Base-by-base conservation (phyloP, 1,284 basidiomycete species). In the Boletus semigastroideus region DNA sequence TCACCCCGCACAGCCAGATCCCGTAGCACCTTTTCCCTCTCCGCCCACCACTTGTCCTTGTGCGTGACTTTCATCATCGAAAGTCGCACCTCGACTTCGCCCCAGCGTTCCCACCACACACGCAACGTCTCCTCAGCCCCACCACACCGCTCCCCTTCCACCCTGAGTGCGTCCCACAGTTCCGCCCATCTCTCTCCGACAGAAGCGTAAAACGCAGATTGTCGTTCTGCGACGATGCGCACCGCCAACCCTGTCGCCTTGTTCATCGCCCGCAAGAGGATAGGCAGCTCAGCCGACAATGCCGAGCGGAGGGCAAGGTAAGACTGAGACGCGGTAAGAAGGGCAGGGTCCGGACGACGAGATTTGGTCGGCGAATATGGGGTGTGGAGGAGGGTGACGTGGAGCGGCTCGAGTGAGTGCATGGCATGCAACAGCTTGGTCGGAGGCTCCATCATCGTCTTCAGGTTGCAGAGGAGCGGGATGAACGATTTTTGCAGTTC, bases 111-210 rank as follows among this genome's bases (percentile, higher is more conserved):
- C 65, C 75, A 74, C 87, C 87, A 90, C 11, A 89, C 83, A 0
- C 72, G 72, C 36, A 82, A 62, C n/a, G 87, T 89, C 70, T 88
- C 84, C 1, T 75, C 77, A 13, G 76, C 77, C 8, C 83, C 83
- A 1, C 77, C 80, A 53, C 84, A 84, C 64, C 80, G 74, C 72
- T 89, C 87, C 7, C 83, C 86, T 37, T 90, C 87, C 11, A 89
- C 84, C 34, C 81, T 75, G 39, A 91, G 72, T 59, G 86, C 86
- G 51, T 90, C 84, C 89, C 89, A 91, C 17, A 91, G 70, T n/a
- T 83, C 82, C 1, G 74, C 75, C 89, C 89, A 92, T 36, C 77
- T 71, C 46, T 81, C 79, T 39, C 78, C 74, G 7, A 84, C 76
- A 37, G 78, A 78, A 20, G 64, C 55, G 72, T 80, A 91, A 59